Percentiles rank a stretch among this genome's conserved stretches.
These are phyloP conservation scores for Verbena officinalis DNA, from an alignment of 257 asterid genomes.

Conservation along the genomic window DNA sequence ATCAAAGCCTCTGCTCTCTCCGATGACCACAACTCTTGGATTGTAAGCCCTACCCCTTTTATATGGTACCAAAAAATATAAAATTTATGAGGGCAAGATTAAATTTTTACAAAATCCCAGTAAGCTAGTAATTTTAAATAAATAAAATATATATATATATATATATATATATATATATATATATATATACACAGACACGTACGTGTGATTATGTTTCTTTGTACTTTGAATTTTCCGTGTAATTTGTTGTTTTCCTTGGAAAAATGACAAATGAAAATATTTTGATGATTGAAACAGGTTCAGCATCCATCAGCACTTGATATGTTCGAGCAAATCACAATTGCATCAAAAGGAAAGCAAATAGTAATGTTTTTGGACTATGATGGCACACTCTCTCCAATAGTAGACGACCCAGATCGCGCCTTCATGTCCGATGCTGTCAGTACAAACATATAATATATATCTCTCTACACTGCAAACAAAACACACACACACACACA, in stretches of 20 bases:
- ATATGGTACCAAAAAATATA: too few species aligned
- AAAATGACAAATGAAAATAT: conserved; percentile 17
- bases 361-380: conserved; percentile 89
- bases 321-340: conserved; percentile 76
- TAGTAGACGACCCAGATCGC: conserved; percentile 89
- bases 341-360: conserved; percentile 85
- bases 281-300: conserved; percentile 46
- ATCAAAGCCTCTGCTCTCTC: conserved; percentile 49
- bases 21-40: conserved; percentile 60
- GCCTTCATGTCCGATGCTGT: conserved; percentile 92
- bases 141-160: too few species aligned
- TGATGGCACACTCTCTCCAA: conserved; percentile 96
- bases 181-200: conserved; percentile 8
- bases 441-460: conserved; percentile 3
- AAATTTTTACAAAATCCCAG: too few species aligned
- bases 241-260: conserved; percentile 3
- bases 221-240: background rate
- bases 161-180: too few species aligned
- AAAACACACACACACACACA: conserved; percentile 1
- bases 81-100: too few species aligned
- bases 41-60: conserved; percentile 48
- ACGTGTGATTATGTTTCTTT: conserved; percentile 27
- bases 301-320: conserved; percentile 85
- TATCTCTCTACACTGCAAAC: background rate
- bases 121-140: too few species aligned